Conservation (phyloP, 495 filamentous ascomycete genomes). For the Neurospora sp. region DNA sequence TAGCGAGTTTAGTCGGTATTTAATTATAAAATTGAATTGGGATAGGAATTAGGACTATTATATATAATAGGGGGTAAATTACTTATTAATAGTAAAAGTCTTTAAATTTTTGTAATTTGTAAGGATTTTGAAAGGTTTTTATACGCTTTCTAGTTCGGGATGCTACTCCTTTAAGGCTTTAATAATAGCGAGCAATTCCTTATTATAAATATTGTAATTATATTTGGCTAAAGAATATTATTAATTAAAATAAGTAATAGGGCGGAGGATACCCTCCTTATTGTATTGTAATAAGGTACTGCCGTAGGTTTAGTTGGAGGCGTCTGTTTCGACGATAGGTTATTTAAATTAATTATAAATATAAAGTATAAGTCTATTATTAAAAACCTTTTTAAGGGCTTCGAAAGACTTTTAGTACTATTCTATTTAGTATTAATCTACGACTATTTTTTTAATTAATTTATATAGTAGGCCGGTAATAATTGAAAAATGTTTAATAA, state of each 20-base stretch:
- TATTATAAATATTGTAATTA: neutral
- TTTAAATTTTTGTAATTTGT: neutral
- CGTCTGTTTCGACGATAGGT: rapidly evolving
- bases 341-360: neutral
- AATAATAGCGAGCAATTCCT: neutral
- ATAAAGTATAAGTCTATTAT: rapidly evolving
- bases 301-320: neutral
- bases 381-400: neutral
- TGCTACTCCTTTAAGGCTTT: too few species aligned
- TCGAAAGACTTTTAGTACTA: too few species aligned
- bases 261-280: rapidly evolving
- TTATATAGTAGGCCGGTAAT: too few species aligned
- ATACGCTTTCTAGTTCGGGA: too few species aligned
- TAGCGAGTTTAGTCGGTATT: neutral
- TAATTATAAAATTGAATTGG: too few species aligned
- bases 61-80: neutral
- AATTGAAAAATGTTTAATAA: too few species aligned
- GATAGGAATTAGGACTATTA: neutral
- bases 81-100: neutral
- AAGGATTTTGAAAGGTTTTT: neutral
- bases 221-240: neutral
- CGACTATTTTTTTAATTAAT: too few species aligned
- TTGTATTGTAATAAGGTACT: neutral
- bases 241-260: neutral
- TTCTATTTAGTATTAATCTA: rapidly evolving